These are phyloP conservation scores for Penicillium crustosum DNA, from an alignment of 2,329 filamentous ascomycete species.

Conservation along the genomic window DNA sequence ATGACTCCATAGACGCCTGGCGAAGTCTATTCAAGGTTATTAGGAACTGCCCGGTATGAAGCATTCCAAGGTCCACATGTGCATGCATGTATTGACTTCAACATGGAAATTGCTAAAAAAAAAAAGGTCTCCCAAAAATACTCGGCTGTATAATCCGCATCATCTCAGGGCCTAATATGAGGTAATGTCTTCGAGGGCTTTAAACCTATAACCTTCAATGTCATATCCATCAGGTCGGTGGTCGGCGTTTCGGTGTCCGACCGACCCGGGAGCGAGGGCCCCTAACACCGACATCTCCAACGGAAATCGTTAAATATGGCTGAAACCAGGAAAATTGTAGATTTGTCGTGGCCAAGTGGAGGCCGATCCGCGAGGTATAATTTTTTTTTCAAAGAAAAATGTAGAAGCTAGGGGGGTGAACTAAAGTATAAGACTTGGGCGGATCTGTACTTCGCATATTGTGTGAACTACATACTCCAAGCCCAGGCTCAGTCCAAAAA, in stretches of 20 bases:
- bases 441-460: background rate
- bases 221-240: background rate
- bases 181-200: background rate
- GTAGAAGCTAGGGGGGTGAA: background rate
- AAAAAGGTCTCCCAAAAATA: background rate
- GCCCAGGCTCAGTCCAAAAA: background rate
- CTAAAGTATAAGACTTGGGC: background rate
- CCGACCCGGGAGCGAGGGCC: background rate
- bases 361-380: background rate
- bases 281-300: background rate
- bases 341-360: background rate
- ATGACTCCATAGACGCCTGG: background rate
- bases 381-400: background rate
- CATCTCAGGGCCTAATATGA: background rate
- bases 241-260: constrained; percentile 9
- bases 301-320: no score
- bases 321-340: background rate
- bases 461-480: background rate
- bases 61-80: background rate
- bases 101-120: no score
- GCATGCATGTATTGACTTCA: background rate
- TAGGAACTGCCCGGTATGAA: background rate
- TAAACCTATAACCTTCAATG: background rate
- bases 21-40: background rate
- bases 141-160: background rate